Evolutionary conservation across 2,329 filamentous ascomycete genomes (phyloP).

Genomic region (Penicillium sp.): DNA sequence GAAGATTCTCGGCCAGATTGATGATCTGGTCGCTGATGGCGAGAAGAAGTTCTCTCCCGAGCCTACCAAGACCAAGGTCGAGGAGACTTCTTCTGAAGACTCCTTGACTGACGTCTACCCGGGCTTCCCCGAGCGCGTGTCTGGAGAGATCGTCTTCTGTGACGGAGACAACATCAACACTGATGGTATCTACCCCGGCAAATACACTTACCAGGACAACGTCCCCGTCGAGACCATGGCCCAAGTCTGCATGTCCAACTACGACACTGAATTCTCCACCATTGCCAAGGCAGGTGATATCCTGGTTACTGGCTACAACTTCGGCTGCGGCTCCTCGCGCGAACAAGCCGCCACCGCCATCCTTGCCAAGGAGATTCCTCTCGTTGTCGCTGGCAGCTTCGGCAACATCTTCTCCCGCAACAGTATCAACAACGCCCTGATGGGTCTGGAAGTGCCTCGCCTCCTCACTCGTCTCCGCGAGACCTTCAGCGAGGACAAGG

Average conservation of each 20-base stretch:
- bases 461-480: conserved; percentile 43
- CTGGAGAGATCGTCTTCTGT: conserved; percentile 85
- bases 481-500: conserved; percentile 31
- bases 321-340: conserved; percentile 78
- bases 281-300: conserved; percentile 74
- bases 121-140: conserved; percentile 81
- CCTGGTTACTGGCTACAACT: conserved; percentile 84
- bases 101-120: conserved; percentile 71
- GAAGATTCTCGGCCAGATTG: conserved; percentile 70
- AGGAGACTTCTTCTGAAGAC: conserved; percentile 23
- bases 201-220: conserved; percentile 90
- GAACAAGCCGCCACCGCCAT: conserved; percentile 87
- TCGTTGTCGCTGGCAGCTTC: conserved; percentile 45
- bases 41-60: conserved; percentile 52
- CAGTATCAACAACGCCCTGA: conserved; percentile 49
- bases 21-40: conserved; percentile 61
- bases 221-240: conserved; percentile 80
- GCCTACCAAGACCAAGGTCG: conserved; percentile 19
- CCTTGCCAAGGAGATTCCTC: conserved; percentile 42
- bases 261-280: conserved; percentile 71
- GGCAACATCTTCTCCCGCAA: conserved; percentile 46
- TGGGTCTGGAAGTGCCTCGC: conserved; percentile 45
- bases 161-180: conserved; percentile 89
- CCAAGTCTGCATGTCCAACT: conserved; percentile 90
- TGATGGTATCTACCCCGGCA: conserved; percentile 88